A percentile compares a stretch with the other conserved stretches of the same genome.
phyloP scores from a whole-genome alignment of 345 rosid genomes.

The Hibiscus tridactylites region DNA sequence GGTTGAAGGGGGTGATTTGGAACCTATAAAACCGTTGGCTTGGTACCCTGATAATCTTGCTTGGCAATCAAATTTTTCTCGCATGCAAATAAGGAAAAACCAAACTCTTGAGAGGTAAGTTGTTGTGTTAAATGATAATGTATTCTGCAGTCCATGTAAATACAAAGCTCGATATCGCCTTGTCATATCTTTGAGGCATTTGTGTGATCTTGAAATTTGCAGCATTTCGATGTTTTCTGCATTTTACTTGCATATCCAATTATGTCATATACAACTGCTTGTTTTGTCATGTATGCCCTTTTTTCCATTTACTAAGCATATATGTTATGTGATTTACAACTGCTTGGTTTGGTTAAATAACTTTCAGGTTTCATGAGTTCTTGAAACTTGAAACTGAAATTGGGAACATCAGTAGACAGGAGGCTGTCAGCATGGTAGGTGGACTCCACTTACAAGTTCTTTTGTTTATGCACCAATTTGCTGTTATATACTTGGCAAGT shows the following conservation, averaged over 20 bases:
- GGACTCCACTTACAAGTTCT: neutral
- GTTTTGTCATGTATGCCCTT: neutral
- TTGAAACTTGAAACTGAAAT: constrained; percentile 90
- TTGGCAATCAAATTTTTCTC: constrained; percentile 1
- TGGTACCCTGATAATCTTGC: constrained; percentile 6
- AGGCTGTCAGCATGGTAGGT: constrained; percentile 96
- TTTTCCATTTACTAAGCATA: neutral
- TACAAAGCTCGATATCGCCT: neutral
- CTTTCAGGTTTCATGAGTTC: constrained; percentile 87
- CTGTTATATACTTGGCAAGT: neutral
- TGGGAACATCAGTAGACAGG: constrained; percentile 94
- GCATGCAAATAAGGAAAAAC: constrained; percentile 90
- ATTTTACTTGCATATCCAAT: neutral
- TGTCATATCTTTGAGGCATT: neutral
- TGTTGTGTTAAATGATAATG: neutral
- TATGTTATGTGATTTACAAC: neutral
- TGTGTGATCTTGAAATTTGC: neutral
- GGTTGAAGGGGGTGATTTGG: constrained; percentile 50
- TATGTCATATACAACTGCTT: too few species aligned
- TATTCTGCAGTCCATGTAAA: neutral
- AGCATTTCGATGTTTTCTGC: neutral
- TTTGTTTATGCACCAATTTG: neutral
- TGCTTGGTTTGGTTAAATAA: constrained; percentile 4
- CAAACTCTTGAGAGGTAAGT: constrained; percentile 80
- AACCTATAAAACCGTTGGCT: constrained; percentile 24